Evolutionary conservation across 129 eudicot genomes (phyloP).

Genomic region (Calendula officinalis): DNA sequence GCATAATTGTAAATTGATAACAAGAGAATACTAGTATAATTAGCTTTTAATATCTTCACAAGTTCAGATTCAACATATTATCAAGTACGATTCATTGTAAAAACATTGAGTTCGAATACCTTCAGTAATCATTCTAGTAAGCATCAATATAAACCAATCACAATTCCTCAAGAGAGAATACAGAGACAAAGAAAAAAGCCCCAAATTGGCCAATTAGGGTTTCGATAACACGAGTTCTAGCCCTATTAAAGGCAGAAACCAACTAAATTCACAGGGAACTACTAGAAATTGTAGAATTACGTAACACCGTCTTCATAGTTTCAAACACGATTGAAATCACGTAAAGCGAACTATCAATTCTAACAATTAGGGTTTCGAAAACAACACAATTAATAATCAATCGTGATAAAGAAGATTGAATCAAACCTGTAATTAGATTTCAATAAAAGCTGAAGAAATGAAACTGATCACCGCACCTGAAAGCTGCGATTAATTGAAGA

Average conservation of each 20-base stretch:
- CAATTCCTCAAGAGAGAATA: too few relatives aligned
- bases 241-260: not conserved
- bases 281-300: not conserved
- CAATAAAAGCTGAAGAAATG: not conserved
- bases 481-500: too few relatives aligned
- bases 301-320: not conserved
- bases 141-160: too few relatives aligned
- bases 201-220: not conserved
- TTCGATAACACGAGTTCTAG: not conserved
- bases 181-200: too few relatives aligned
- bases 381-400: not conserved
- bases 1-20: too few relatives aligned
- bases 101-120: too few relatives aligned
- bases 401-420: not conserved
- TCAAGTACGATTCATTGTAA: too few relatives aligned
- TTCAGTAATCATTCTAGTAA: too few relatives aligned
- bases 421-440: not conserved
- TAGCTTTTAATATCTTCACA: too few relatives aligned
- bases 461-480: not conserved
- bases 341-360: not conserved
- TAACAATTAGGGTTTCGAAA: slow-evolving; percentile 7
- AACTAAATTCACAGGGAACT: not conserved
- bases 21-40: too few relatives aligned
- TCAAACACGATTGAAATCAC: not conserved
- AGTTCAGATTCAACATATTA: too few relatives aligned